Conservation (phyloP, 2,329 filamentous ascomycete species). For the Fusarium dlaminii region DNA sequence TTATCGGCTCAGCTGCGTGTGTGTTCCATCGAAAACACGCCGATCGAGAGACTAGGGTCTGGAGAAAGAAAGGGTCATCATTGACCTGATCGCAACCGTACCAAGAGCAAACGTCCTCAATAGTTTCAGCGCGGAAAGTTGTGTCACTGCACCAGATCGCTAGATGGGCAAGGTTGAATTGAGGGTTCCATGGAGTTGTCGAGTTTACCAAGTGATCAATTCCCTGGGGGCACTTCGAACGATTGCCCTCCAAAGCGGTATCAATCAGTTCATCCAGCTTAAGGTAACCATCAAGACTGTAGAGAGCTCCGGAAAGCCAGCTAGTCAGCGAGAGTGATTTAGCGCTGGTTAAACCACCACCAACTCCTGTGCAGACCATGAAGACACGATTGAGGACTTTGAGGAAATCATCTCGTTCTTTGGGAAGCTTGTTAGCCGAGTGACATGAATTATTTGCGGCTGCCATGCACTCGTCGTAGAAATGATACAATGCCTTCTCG, state of each 20-base stretch:
- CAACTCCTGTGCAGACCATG: not conserved
- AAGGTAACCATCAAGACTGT: fast-evolving
- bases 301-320: fast-evolving
- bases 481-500: not conserved
- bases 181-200: not conserved
- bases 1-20: not conserved
- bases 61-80: not conserved
- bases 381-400: not conserved
- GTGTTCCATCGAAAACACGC: not conserved
- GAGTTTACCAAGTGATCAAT: not conserved
- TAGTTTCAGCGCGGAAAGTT: not conserved
- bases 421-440: not conserved
- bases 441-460: not conserved
- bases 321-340: fast-evolving
- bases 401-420: not conserved
- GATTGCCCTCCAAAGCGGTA: not conserved
- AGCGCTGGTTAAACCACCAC: not conserved
- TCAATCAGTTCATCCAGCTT: not conserved
- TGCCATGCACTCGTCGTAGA: not conserved
- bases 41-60: fast-evolving
- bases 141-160: not conserved
- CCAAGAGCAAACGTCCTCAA: not conserved
- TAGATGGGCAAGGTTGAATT: not conserved
- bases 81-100: fast-evolving
- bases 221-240: not conserved